Conservation (phyloP, 1,139 yeast species). For the Yamadazyma spencermartinsiae region DNA sequence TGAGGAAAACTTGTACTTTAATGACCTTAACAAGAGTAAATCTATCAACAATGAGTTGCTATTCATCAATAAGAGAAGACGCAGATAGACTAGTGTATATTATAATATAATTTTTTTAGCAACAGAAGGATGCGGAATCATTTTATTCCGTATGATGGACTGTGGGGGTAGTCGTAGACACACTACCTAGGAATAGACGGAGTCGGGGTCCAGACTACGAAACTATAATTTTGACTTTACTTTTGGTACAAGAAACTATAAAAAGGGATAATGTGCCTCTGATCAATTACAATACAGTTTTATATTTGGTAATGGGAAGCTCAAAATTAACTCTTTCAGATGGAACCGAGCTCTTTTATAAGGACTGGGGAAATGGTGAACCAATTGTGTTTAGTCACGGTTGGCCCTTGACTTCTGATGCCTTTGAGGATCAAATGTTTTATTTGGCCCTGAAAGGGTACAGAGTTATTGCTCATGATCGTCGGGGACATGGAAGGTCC, state of each 20-base stretch:
- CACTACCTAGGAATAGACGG: too few species aligned
- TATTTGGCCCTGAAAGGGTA: constrained; percentile 17
- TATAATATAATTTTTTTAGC: not conserved
- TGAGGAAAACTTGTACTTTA: constrained; percentile 44
- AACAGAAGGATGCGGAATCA: too few species aligned
- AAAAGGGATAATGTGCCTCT: too few species aligned
- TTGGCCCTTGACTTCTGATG: constrained; percentile 20
- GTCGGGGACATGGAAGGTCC: constrained; percentile 20
- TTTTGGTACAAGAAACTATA: too few species aligned
- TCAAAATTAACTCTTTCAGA: constrained; percentile 5
- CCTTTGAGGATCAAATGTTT: constrained; percentile 19
- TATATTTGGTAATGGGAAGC: constrained; percentile 1
- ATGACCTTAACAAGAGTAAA: constrained; percentile 17
- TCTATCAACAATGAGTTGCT: constrained; percentile 35
- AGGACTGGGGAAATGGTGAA: constrained; percentile 19
- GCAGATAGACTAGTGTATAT: constrained; percentile 10
- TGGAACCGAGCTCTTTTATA: constrained; percentile 17
- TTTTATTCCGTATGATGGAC: not conserved
- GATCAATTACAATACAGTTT: too few species aligned
- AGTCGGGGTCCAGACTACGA: too few species aligned
- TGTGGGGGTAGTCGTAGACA: not conserved
- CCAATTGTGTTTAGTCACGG: constrained; percentile 20
- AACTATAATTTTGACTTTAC: too few species aligned
- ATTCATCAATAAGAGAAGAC: constrained; percentile 52
- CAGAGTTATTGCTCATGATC: constrained; percentile 20